Base-by-base conservation (phyloP, 2,329 filamentous ascomycete genomes). In the Botrytis deweyae region DNA sequence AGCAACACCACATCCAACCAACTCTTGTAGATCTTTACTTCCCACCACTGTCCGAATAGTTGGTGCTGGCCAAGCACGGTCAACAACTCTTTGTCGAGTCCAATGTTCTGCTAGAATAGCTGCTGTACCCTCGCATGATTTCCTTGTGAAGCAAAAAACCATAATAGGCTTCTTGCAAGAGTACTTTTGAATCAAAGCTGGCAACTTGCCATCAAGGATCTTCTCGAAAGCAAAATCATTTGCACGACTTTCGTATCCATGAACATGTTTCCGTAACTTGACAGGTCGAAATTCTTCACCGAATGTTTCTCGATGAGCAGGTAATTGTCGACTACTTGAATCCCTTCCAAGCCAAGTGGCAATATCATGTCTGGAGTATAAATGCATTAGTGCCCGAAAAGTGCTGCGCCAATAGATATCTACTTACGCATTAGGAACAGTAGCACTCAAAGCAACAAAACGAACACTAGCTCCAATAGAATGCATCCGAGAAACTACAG, bases 401-500 rank as follows among this genome's bases (percentile, higher is more conserved):
- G n/a, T 38, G 22, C 25, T 40, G 12, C 22, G 20, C n/a, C 44
- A 18, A 7, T 20, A n/a, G 2, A 8, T 12, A 18, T 38, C 5
- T 9, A 25, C 64, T 38, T 52, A 67, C 46, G 92, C 91, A 77
- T 97, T 97, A 1, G 93, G 93, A 1, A 97, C 89, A 0, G 93
- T 97, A 4, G 93, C 93, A 80, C 93, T 95, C 64, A 97, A 83
- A 1, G 93, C 93, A 42, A 97, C 84, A 78, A 97, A 96, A 22
- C 93, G 89, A 25, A 96, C 89, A 79, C 91, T 88, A 0, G 90
- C 89, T 20, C 91, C 90, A 64, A 93, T 89, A 0, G 91, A 91
- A 81, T 96, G 96, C 93, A 96, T 97, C 14, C 93, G 90, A 25
- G 93, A 95, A 0, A 97, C 92, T 3, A 97, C 91, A 7, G 92